Percentiles rank a stretch among this genome's conserved stretches.
Conservation (phyloP, 371 early-diverging fungal species). For the Chytridiales sp. region DNA sequence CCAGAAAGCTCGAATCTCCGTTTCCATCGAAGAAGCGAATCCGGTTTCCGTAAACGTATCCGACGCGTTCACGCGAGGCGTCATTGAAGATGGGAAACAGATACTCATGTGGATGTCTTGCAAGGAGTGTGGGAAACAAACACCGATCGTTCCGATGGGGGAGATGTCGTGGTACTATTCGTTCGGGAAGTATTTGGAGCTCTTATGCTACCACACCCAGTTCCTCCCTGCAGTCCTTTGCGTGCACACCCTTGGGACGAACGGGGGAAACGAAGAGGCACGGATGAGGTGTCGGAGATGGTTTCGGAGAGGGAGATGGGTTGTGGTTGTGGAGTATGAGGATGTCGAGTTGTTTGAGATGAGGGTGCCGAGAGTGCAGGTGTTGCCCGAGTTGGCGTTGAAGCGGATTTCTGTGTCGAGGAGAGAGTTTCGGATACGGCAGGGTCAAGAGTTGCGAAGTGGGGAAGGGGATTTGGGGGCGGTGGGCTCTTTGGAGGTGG, state of each 20-base stretch:
- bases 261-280: too few species aligned
- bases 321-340: conserved; percentile 56
- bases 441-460: too few species aligned
- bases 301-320: conserved; percentile 44
- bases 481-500: too few species aligned
- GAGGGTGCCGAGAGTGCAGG: conserved; percentile 59
- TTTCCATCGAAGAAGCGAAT: conserved; percentile 34
- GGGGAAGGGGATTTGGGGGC: too few species aligned
- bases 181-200: conserved; percentile 90
- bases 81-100: conserved; percentile 7
- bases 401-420: too few species aligned
- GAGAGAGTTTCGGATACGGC: too few species aligned
- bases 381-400: conserved; percentile 27
- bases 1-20: conserved; percentile 51
- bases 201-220: conserved; percentile 50
- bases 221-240: conserved; percentile 50
- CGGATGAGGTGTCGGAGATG: too few species aligned
- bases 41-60: conserved; percentile 11
- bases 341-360: conserved; percentile 57
- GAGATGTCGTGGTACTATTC: conserved; percentile 79
- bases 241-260: conserved; percentile 38
- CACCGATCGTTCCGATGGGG: conserved; percentile 76
- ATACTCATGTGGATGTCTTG: conserved; percentile 78
- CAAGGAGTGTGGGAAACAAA: conserved; percentile 63
- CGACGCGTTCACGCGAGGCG: conserved; percentile 2